Percentiles rank a stretch among this genome's conserved stretches.
These are phyloP conservation scores for Solanum rostratum DNA, from an alignment of 257 asterid genomes.

Conservation along the genomic window DNA sequence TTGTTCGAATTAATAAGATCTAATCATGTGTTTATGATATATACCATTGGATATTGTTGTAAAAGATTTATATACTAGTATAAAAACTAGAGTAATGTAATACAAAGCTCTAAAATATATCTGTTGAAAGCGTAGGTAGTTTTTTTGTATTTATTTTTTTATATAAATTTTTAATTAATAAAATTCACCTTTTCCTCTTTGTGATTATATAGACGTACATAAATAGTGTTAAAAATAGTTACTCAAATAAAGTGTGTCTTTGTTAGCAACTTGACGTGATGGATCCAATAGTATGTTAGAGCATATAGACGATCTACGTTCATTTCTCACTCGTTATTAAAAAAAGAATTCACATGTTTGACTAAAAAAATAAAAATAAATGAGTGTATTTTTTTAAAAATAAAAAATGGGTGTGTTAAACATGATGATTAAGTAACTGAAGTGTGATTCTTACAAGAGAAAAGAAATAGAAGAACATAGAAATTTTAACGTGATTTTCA, in stretches of 20 bases:
- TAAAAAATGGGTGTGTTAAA: not conserved
- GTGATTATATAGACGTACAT: too few relatives aligned
- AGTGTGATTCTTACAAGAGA: not conserved
- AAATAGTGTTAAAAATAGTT: not conserved
- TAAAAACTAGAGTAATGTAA: not conserved
- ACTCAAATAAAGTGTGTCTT: too few relatives aligned
- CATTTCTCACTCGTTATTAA: not conserved
- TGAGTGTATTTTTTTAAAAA: too few relatives aligned
- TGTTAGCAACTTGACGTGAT: not conserved
- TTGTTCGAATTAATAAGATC: too few relatives aligned
- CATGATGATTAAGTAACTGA: not conserved
- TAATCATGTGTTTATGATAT: not conserved
- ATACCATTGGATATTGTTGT: not conserved
- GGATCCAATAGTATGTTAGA: not conserved
- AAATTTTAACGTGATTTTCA: not conserved
- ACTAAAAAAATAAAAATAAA: not conserved
- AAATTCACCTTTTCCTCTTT: not conserved
- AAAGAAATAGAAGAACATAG: not conserved
- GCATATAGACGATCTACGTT: not conserved
- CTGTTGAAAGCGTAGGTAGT: not conserved
- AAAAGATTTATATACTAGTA: too few relatives aligned
- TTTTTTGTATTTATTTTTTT: too few relatives aligned
- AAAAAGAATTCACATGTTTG: not conserved
- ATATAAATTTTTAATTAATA: too few relatives aligned
- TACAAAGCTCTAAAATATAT: too few relatives aligned